Conservation (phyloP, 2,329 filamentous ascomycete species). For the Phialophora tarda region DNA sequence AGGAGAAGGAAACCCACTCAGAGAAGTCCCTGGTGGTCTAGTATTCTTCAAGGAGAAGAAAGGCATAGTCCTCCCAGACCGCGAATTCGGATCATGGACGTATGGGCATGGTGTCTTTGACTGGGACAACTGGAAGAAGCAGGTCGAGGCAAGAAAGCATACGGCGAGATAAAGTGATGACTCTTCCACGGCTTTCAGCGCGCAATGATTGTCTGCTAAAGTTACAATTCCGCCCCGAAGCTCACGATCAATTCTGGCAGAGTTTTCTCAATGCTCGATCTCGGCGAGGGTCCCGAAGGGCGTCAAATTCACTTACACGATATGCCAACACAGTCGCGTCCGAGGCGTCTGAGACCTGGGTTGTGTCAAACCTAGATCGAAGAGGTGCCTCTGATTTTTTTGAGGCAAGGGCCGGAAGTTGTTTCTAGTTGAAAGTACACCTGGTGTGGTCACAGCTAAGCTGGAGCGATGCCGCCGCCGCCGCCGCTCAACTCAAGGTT, state of each 20-base stretch:
- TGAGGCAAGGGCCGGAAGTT: neutral
- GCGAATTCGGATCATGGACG: slow-evolving; percentile 29
- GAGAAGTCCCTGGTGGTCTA: slow-evolving; percentile 32
- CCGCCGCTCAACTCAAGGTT: neutral
- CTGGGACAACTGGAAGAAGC: slow-evolving; percentile 30
- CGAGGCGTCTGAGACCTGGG: neutral
- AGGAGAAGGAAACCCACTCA: slow-evolving; percentile 35
- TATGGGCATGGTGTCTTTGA: slow-evolving; percentile 31
- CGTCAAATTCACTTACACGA: neutral
- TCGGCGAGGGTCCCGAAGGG: neutral
- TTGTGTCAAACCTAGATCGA: neutral
- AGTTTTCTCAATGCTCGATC: neutral
- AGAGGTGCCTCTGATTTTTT: neutral
- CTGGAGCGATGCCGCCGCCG: neutral
- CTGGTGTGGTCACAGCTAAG: neutral
- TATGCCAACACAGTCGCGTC: neutral
- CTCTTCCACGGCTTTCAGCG: neutral
- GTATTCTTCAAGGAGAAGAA: slow-evolving; percentile 35
- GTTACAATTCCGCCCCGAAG: neutral
- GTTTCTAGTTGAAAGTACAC: neutral
- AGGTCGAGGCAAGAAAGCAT: slow-evolving; percentile 2
- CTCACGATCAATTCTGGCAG: neutral
- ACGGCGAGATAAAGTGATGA: neutral
- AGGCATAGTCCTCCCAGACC: slow-evolving; percentile 24
- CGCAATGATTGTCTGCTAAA: neutral